A percentile compares a stretch with the other conserved stretches of the same genome.
phyloP scores from a whole-genome alignment of 768 basidiomycete genomes.

The Cystofilobasidium macerans region DNA sequence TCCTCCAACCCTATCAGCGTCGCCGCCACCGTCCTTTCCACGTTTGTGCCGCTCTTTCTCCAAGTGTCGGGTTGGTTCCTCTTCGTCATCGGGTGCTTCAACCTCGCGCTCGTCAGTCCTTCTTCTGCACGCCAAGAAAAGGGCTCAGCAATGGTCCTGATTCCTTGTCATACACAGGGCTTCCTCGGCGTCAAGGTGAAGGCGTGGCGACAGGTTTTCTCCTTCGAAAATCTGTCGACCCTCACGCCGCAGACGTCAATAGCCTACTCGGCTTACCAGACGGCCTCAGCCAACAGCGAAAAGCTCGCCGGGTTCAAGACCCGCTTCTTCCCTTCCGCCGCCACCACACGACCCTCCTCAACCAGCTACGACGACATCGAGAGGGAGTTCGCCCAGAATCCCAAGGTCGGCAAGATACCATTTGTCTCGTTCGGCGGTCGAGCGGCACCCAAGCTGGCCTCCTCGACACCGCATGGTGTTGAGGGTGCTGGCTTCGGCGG shows the following conservation, averaged over 20 bases:
- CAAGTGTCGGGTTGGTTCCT: conserved; percentile 86
- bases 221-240: conserved; percentile 17
- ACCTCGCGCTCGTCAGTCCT: conserved; percentile 49
- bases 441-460: no score
- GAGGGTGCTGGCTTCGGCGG: conserved; percentile 6
- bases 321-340: background rate
- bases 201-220: conserved; percentile 12
- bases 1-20: conserved; percentile 36
- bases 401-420: conserved; percentile 10
- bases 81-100: conserved; percentile 80
- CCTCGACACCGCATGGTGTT: background rate
- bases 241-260: conserved; percentile 12
- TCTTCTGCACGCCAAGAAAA: background rate
- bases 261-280: conserved; percentile 10
- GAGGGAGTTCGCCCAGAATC: background rate
- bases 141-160: background rate
- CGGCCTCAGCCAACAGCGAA: background rate
- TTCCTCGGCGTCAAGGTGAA: conserved; percentile 12
- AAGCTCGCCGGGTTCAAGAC: background rate
- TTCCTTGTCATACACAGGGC: conserved; percentile 5
- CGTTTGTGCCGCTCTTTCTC: conserved; percentile 70
- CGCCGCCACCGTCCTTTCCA: conserved; percentile 48
- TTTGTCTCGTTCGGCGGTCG: conserved; percentile 17
- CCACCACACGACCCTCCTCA: background rate
- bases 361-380: background rate